These are phyloP conservation scores for Scutellaria galericulata DNA, from an alignment of 257 asterid species.

Conservation along the genomic window DNA sequence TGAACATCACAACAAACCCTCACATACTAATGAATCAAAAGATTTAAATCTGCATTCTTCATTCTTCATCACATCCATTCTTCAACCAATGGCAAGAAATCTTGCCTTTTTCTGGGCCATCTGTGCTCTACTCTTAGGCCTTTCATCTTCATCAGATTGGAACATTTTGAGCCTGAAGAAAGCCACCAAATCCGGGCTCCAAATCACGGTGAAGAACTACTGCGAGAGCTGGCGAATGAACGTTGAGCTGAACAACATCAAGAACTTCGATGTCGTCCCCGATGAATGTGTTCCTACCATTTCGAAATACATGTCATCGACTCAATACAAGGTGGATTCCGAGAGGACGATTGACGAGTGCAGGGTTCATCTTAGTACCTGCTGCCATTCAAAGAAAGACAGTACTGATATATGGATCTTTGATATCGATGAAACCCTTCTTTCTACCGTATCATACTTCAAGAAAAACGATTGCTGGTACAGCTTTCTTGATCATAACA, in stretches of 20 bases:
- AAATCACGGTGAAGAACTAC: constrained; percentile 67
- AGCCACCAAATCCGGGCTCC: constrained; percentile 39
- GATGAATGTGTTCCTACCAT: constrained; percentile 67
- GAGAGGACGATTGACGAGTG: constrained; percentile 63
- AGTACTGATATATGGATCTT: constrained; percentile 75
- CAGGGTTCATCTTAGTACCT: constrained; percentile 50
- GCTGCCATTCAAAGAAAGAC: constrained; percentile 59
- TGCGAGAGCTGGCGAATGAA: constrained; percentile 87
- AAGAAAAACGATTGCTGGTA: constrained; percentile 78
- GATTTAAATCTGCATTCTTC: not conserved
- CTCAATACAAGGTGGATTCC: constrained; percentile 73
- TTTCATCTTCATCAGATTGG: constrained; percentile 63
- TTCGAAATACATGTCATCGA: constrained; percentile 69
- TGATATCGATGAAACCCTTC: constrained; percentile 78
- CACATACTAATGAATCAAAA: constrained; percentile 27
- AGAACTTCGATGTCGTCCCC: constrained; percentile 63
- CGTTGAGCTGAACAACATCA: constrained; percentile 70
- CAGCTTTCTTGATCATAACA: not conserved
- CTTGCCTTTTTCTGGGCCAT: constrained; percentile 36
- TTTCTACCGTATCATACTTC: constrained; percentile 74
- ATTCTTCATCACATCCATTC: not conserved
- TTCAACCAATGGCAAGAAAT: constrained; percentile 44
- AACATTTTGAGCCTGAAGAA: constrained; percentile 61
- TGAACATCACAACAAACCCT: not conserved
- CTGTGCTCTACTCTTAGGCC: constrained; percentile 35